phyloP scores from a whole-genome alignment of 1,284 basidiomycete species.

The Puccinia polysora region DNA sequence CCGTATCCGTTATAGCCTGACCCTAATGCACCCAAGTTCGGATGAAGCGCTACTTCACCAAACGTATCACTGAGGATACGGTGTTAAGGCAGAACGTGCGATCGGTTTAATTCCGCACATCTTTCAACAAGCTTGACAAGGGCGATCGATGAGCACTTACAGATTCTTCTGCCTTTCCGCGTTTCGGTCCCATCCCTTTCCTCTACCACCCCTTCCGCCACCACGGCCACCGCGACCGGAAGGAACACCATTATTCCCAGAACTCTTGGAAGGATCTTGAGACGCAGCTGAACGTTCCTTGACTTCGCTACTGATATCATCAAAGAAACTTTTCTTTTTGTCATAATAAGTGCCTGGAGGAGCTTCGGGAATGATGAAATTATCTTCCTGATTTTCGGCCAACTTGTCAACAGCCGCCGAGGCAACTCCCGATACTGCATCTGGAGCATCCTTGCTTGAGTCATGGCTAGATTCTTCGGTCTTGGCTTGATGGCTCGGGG shows the following conservation, averaged over 20 bases:
- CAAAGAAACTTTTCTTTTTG: constrained; percentile 41
- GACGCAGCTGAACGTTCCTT: constrained; percentile 28
- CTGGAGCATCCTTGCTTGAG: background rate
- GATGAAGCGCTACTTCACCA: constrained; percentile 39
- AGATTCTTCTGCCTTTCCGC: constrained; percentile 41
- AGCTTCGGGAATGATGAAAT: constrained; percentile 38
- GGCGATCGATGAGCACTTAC: background rate
- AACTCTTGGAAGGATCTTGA: constrained; percentile 14
- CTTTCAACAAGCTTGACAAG: background rate
- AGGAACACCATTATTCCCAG: background rate
- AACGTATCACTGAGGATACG: constrained; percentile 22
- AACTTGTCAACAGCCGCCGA: background rate
- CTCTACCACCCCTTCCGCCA: constrained; percentile 19
- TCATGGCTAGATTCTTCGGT: background rate
- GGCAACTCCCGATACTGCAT: background rate
- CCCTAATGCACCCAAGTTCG: constrained; percentile 33
- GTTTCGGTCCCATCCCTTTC: constrained; percentile 34
- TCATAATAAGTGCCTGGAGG: constrained; percentile 38
- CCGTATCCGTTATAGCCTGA: constrained; percentile 43
- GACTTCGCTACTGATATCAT: constrained; percentile 41
- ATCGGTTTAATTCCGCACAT: background rate
- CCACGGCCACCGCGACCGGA: constrained; percentile 1
- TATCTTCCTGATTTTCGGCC: background rate
- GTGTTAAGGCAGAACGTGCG: no score
- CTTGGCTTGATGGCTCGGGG: background rate